A percentile compares a stretch with the other conserved stretches of the same genome.
Conservation (phyloP, 2,329 filamentous ascomycete genomes). For the Fusarium pseudoanthophilum region DNA sequence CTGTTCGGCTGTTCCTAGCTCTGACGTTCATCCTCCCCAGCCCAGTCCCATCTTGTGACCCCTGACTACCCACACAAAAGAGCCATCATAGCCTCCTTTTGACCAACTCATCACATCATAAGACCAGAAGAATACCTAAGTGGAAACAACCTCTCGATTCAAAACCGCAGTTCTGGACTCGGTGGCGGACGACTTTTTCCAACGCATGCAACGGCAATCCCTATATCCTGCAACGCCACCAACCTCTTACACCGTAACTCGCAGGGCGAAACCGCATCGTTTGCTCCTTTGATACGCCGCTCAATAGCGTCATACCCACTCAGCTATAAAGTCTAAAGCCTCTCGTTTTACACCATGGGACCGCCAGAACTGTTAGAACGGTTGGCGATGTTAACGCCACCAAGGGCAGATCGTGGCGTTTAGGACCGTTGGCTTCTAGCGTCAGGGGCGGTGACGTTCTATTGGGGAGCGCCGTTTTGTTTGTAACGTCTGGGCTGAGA, state of each 20-base stretch:
- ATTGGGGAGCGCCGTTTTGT: conserved; percentile 15
- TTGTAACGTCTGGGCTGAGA: conserved; percentile 17
- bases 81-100: background rate
- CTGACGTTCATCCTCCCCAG: background rate
- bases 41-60: background rate
- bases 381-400: conserved; percentile 30
- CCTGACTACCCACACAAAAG: background rate
- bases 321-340: conserved; percentile 5
- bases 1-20: background rate
- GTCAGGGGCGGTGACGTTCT: conserved; percentile 22
- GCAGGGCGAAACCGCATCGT: background rate
- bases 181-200: conserved; percentile 12
- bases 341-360: background rate
- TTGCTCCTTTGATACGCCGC: conserved; percentile 2
- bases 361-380: background rate
- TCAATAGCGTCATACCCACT: background rate
- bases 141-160: conserved; percentile 13
- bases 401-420: conserved; percentile 28
- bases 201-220: background rate
- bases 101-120: conserved; percentile 9
- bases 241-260: conserved; percentile 18
- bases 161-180: conserved; percentile 6
- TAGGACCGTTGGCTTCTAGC: conserved; percentile 20
- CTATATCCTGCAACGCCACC: background rate
- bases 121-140: conserved; percentile 5